These are phyloP conservation scores for Stentor roeselii DNA, from an alignment of 73 alveolate species.

Conservation along the genomic window DNA sequence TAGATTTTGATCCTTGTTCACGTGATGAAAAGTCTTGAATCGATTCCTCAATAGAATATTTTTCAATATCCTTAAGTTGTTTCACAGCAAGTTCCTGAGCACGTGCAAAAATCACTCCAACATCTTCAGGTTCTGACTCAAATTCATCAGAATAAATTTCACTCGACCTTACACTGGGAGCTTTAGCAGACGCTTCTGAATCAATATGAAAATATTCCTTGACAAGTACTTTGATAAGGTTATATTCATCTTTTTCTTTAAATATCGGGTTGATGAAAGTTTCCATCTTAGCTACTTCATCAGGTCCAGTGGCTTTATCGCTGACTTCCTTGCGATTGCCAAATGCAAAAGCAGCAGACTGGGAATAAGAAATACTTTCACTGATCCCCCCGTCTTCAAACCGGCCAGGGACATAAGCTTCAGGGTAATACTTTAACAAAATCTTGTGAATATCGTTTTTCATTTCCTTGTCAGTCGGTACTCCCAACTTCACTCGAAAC, in stretches of 20 bases:
- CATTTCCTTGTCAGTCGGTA: neutral
- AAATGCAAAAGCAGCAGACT: too few relatives aligned
- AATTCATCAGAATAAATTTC: slow-evolving; percentile 3
- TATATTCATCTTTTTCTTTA: neutral
- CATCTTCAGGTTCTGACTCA: slow-evolving; percentile 23
- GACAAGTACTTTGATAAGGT: neutral
- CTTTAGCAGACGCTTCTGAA: neutral
- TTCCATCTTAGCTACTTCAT: neutral
- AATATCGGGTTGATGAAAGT: neutral
- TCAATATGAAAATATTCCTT: neutral
- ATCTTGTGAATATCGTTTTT: neutral
- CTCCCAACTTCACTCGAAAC: neutral
- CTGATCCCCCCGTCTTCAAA: neutral
- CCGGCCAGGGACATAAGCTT: slow-evolving; percentile 9
- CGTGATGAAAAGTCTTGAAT: neutral
- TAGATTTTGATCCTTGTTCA: neutral
- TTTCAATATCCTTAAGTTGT: neutral
- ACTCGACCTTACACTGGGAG: neutral
- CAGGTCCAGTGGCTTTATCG: neutral
- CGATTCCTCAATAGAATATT: neutral
- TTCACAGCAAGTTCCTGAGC: too few relatives aligned
- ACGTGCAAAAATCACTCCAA: too few relatives aligned
- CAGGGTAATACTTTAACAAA: slow-evolving; percentile 10
- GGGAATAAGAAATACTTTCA: neutral
- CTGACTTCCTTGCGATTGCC: too few relatives aligned